These are phyloP conservation scores for Lagenaria siceraria DNA, from an alignment of 306 rosid genomes.

Conservation along the genomic window DNA sequence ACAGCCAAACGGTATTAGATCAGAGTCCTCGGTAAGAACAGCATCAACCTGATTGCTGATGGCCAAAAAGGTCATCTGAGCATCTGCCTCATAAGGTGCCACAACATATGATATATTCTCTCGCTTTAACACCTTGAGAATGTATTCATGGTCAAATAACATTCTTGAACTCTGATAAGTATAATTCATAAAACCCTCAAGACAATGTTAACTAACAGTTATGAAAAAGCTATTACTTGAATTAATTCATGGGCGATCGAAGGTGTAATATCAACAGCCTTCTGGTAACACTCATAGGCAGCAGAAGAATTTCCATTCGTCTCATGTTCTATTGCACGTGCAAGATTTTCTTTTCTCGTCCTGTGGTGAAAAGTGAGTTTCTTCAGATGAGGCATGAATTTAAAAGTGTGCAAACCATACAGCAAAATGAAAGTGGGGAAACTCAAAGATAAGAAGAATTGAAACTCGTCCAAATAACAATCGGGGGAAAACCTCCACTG, in stretches of 20 bases:
- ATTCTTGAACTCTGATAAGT: background rate
- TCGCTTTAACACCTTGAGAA: conserved; percentile 58
- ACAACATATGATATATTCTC: conserved; percentile 65
- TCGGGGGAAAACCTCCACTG: background rate
- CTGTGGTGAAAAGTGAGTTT: conserved; percentile 25
- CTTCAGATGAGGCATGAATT: background rate
- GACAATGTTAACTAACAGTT: background rate
- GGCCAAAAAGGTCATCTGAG: conserved; percentile 94
- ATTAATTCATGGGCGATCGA: conserved; percentile 55
- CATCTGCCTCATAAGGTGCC: conserved; percentile 98
- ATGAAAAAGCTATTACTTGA: conserved; percentile 32
- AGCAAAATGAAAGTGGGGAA: background rate
- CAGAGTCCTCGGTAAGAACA: conserved; percentile 90
- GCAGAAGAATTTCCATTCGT: conserved; percentile 66
- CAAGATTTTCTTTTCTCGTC: conserved; percentile 69
- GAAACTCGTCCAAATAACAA: background rate
- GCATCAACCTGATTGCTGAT: conserved; percentile 61
- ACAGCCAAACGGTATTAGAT: conserved; percentile 90
- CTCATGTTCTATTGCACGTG: conserved; percentile 74
- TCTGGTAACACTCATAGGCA: conserved; percentile 89
- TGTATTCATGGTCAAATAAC: conserved; percentile 1
- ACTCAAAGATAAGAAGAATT: background rate
- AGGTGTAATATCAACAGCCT: conserved; percentile 94
- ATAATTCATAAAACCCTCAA: background rate
- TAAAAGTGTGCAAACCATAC: background rate